Percentiles rank a stretch among this genome's conserved stretches.
Conservation (phyloP, 2,329 filamentous ascomycete species). For the Fusarium proliferatum region DNA sequence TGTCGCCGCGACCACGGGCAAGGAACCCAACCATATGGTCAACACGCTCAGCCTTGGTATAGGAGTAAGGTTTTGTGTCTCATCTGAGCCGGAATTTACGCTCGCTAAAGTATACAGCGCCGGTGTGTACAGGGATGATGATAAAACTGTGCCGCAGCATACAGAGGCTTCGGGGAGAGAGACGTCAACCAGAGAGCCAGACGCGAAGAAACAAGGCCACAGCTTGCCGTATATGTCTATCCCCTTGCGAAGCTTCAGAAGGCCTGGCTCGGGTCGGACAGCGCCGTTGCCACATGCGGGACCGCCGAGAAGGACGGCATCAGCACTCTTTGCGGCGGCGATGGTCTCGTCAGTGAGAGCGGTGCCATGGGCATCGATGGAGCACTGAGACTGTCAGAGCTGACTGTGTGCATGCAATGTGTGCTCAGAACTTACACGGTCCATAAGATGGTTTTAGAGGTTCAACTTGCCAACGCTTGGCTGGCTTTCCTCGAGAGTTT, state of each 20-base stretch:
- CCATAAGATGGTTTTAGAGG: conserved; percentile 88
- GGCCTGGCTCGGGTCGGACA: conserved; percentile 91
- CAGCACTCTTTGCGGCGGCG: conserved; percentile 81
- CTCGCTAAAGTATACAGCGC: conserved; percentile 95
- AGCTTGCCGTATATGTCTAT: conserved; percentile 96
- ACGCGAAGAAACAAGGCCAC: conserved; percentile 94
- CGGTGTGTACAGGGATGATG: conserved; percentile 91
- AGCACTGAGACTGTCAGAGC: conserved; percentile 68
- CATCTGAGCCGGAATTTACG: conserved; percentile 77
- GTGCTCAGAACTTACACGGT: conserved; percentile 74
- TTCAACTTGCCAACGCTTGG: conserved; percentile 82
- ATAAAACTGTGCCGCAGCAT: conserved; percentile 88
- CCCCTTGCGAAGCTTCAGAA: conserved; percentile 91
- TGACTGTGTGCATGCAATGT: neutral
- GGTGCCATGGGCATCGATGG: conserved; percentile 83
- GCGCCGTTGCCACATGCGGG: conserved; percentile 93
- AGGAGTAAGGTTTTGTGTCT: conserved; percentile 89
- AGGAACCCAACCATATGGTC: conserved; percentile 83
- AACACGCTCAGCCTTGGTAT: conserved; percentile 87
- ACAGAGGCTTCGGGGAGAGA: conserved; percentile 70
- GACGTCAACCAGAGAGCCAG: conserved; percentile 82
- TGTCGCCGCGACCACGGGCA: conserved; percentile 77
- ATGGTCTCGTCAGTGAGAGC: conserved; percentile 88
- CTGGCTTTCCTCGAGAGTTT: conserved; percentile 79
- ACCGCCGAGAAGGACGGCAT: conserved; percentile 93